Evolutionary conservation across 2,329 filamentous ascomycete genomes (phyloP).

Genomic region (Herpotrichia juniperi): DNA sequence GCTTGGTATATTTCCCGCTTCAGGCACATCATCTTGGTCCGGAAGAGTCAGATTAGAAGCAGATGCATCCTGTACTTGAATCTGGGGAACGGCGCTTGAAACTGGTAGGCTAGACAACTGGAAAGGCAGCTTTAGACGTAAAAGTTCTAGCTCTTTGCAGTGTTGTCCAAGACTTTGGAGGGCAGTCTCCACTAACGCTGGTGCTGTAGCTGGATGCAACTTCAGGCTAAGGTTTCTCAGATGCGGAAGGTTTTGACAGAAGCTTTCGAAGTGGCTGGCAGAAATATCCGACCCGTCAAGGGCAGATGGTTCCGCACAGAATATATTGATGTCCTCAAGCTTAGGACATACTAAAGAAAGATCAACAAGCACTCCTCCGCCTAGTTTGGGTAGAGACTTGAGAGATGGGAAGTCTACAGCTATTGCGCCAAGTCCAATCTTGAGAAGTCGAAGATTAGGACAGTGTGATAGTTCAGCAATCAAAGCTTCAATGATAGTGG

Average conservation of each 20-base stretch:
- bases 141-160: conserved; percentile 29
- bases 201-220: conserved; percentile 30
- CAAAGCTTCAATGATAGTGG: conserved; percentile 26
- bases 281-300: conserved; percentile 37
- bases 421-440: conserved; percentile 31
- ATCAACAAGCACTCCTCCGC: conserved; percentile 24
- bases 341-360: conserved; percentile 28
- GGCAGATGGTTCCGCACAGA: conserved; percentile 29
- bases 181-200: conserved; percentile 28
- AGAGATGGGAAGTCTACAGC: conserved; percentile 31
- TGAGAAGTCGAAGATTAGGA: conserved; percentile 25
- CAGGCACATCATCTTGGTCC: too few relatives aligned
- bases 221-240: conserved; percentile 32
- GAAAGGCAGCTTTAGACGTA: conserved; percentile 34
- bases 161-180: conserved; percentile 33
- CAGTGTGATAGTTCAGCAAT: conserved; percentile 24
- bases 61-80: conserved; percentile 7
- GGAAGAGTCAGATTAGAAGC: not conserved
- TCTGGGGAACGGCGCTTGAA: conserved; percentile 10
- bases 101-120: conserved; percentile 27
- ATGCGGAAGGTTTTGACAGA: conserved; percentile 29
- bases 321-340: conserved; percentile 33
- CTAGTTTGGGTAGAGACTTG: conserved; percentile 23
- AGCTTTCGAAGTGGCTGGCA: conserved; percentile 30
- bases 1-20: too few relatives aligned